Conservation (phyloP, 352 stramenopile species). For the Blastocystis sp. region DNA sequence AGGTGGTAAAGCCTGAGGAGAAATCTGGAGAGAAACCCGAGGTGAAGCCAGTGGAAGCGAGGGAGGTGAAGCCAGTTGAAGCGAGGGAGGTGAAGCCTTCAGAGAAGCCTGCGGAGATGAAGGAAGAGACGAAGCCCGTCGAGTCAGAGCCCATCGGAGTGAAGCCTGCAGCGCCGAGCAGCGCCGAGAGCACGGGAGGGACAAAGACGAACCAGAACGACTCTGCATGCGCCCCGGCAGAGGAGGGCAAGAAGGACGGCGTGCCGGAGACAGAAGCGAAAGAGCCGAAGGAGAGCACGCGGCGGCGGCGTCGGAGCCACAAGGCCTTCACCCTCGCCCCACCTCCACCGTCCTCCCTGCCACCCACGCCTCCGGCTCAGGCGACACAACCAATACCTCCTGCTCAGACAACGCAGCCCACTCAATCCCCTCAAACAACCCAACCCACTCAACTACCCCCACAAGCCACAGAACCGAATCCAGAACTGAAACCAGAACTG, state of each 20-base stretch:
- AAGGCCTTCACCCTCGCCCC: background rate
- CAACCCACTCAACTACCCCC: background rate
- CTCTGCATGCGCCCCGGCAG: too few relatives aligned
- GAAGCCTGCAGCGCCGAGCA: background rate
- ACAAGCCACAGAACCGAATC: background rate
- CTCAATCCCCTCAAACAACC: background rate
- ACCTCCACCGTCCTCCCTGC: background rate
- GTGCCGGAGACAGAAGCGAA: background rate
- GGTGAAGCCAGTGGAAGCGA: background rate
- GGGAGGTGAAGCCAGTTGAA: background rate
- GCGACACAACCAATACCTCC: background rate
- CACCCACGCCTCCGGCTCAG: background rate
- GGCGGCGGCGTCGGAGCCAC: background rate
- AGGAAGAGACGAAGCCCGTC: background rate
- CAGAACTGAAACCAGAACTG: too few relatives aligned
- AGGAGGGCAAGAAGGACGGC: background rate
- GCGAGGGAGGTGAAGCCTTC: too few relatives aligned
- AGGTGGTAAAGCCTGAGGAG: background rate
- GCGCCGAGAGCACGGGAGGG: background rate
- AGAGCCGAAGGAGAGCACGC: background rate
- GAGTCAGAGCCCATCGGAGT: background rate
- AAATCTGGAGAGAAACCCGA: background rate
- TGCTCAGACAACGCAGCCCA: background rate
- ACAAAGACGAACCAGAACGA: too few relatives aligned
- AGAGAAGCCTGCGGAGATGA: background rate